Conservation (phyloP, 805 yeast species). For the Candida ponderosae region DNA sequence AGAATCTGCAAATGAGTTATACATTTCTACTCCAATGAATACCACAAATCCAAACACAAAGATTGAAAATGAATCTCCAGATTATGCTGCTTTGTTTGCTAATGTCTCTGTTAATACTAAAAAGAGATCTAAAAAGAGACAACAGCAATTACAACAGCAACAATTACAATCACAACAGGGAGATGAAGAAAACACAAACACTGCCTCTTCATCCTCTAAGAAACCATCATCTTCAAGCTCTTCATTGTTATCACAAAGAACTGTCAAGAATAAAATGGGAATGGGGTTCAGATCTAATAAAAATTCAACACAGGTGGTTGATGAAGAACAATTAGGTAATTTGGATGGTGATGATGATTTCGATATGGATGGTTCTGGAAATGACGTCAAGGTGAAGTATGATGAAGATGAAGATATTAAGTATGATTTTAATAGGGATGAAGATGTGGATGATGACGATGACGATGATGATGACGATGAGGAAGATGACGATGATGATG, state of each 20-base stretch:
- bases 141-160: neutral
- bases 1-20: neutral
- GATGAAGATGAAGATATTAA: too few relatives aligned
- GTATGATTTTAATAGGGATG: neutral
- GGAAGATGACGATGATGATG: neutral
- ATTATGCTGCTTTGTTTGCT: slow-evolving; percentile 23
- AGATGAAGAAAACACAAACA: too few relatives aligned
- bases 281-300: too few relatives aligned
- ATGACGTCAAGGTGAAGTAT: too few relatives aligned
- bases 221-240: too few relatives aligned
- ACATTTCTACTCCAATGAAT: neutral
- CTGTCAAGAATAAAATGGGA: too few relatives aligned
- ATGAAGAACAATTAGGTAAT: too few relatives aligned
- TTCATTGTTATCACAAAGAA: too few relatives aligned
- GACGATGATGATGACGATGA: neutral
- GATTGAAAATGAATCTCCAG: slow-evolving; percentile 14
- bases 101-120: slow-evolving; percentile 13
- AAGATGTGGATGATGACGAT: neutral
- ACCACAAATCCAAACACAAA: neutral
- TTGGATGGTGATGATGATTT: too few relatives aligned
- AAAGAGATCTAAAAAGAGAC: slow-evolving; percentile 10
- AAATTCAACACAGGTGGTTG: too few relatives aligned
- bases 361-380: too few relatives aligned
- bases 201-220: too few relatives aligned
- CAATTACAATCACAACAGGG: neutral